These are phyloP conservation scores for Petunia axillaris DNA, from an alignment of 257 asterid species.

Conservation along the genomic window DNA sequence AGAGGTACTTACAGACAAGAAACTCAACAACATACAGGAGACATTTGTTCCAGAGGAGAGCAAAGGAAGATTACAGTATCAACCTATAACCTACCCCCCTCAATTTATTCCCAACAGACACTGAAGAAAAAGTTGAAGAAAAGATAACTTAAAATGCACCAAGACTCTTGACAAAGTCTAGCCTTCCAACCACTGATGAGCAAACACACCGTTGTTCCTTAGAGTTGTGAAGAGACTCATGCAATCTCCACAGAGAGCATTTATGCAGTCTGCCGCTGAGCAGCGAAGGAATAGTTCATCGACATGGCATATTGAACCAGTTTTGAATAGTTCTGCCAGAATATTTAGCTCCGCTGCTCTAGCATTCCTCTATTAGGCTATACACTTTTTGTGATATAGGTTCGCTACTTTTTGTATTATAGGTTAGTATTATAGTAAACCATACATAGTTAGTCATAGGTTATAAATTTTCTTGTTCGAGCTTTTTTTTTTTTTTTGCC, in stretches of 20 bases:
- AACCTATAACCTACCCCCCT: conserved; percentile 32
- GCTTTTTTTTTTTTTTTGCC: too few species aligned
- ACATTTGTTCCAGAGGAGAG: conserved; percentile 24
- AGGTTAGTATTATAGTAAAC: too few species aligned
- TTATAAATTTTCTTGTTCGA: too few species aligned
- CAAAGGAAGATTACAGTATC: conserved; percentile 25
- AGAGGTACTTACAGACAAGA: neutral
- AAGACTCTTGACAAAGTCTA: conserved; percentile 31
- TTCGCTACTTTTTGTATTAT: too few species aligned
- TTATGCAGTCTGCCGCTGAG: conserved; percentile 43
- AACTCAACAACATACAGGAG: conserved; percentile 21
- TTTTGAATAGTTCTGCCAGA: conserved; percentile 59
- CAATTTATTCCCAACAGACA: conserved; percentile 34
- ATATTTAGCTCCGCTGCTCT: conserved; percentile 55
- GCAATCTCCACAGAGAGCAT: conserved; percentile 50
- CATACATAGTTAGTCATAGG: too few species aligned
- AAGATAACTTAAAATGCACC: neutral
- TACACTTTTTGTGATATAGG: too few species aligned
- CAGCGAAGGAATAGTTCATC: conserved; percentile 79
- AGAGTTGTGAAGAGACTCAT: conserved; percentile 51
- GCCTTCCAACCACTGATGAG: conserved; percentile 67
- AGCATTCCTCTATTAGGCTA: conserved; percentile 48
- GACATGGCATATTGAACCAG: conserved; percentile 69
- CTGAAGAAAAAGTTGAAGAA: conserved; percentile 4
- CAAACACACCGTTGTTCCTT: conserved; percentile 77